Percentiles rank a stretch among this genome's conserved stretches.
Evolutionary conservation across 2,329 filamentous ascomycete species (phyloP).

Genomic region (Colletotrichum sp.): DNA sequence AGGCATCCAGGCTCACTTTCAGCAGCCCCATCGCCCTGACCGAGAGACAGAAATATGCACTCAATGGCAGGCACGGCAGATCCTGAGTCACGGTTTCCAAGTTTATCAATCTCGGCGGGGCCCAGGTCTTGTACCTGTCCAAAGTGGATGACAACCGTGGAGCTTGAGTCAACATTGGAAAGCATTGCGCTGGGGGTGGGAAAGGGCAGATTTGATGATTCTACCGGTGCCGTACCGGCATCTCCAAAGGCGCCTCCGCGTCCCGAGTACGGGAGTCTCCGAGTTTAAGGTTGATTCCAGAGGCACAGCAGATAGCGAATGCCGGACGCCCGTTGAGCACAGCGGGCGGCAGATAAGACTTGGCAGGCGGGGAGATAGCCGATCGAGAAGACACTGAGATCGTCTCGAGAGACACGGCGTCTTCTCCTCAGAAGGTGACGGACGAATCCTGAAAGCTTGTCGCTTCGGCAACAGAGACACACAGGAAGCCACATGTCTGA

Average conservation of each 20-base stretch:
- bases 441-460: not conserved
- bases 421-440: not conserved
- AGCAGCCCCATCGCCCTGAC: not conserved
- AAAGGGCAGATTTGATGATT: not conserved
- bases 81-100: not conserved
- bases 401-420: not conserved
- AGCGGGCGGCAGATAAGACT: constrained; percentile 8
- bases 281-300: not conserved
- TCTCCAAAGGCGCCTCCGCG: not conserved
- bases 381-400: not conserved
- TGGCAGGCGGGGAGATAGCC: constrained; percentile 1
- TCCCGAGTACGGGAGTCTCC: not conserved
- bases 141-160: not conserved
- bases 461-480: not conserved
- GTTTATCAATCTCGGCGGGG: constrained; percentile 7
- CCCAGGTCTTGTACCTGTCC: not conserved
- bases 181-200: not conserved
- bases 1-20: not conserved
- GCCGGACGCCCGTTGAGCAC: not conserved
- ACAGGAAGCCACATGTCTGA: not conserved
- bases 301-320: not conserved
- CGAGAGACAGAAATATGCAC: not conserved
- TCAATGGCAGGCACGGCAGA: not conserved
- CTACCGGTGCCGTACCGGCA: not conserved
- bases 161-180: not conserved